Evolutionary conservation across 2,329 filamentous ascomycete species (phyloP), one percentile per base, ranked within the genome.

Genomic region (Iodosphaeria phyllophila): DNA sequence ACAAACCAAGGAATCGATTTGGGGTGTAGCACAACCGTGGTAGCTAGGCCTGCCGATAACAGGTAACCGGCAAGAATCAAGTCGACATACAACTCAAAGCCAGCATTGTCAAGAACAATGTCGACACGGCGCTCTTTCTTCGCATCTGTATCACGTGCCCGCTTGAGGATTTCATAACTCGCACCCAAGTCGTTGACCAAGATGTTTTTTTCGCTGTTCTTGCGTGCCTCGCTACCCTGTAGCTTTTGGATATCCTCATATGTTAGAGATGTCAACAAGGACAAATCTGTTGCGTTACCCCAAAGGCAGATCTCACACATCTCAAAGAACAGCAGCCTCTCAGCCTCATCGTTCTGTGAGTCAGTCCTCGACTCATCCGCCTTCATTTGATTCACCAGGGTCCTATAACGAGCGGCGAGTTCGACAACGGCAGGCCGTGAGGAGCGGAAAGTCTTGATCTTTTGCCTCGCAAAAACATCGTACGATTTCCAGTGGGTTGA

Each of bases 1-100:
- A 98, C 89, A 44, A 95, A 98, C 89, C 89, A 98, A 1, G 89
- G 89, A 30, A 98, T 84, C 13, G 72, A 74, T 54, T 98, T 98
- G 25, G 89, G 84, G 42, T 92, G 84, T 7, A 98, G 64, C 12
- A 95, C 72, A 9, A 98, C 63, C 13, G 71, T 70, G 0, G 84
- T 93, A 0, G 89, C 89, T 5, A 98, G 67, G 1, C 76, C 79
- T 0, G 82, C 63, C 1, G 80, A 73, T 5, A 98, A 61, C 9
- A 98, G 61, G 45, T 92, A 98, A 1, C 84, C 86, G 0, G 82
- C 84, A 2, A 98, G 64, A 29, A 95, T 73, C 7, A 98, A 63
- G 43, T 98, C 89, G 35, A 95, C 89, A 43, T 83, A 98, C 8
- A 98, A 65, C 57, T 98, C 89, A 43, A 98, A 98, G 5, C 89